Evolutionary conservation across 2,329 filamentous ascomycete species (phyloP).

Genomic region (Paraphoma chrysanthemicola): DNA sequence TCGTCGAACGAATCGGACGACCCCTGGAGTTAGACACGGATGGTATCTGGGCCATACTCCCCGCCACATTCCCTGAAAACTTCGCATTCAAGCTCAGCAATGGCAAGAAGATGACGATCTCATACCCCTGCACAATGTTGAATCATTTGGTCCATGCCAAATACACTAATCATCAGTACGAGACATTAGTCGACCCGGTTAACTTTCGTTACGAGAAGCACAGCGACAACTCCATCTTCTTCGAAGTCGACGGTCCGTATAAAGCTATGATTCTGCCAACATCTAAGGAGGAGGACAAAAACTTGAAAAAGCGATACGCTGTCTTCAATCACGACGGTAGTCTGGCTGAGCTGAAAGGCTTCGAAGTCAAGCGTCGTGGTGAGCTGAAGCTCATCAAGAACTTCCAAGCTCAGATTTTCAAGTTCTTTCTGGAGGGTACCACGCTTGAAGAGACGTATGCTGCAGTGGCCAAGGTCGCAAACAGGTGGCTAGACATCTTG

Average conservation of each 20-base stretch:
- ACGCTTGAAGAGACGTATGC: slow-evolving; percentile 88
- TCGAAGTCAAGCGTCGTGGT: slow-evolving; percentile 96
- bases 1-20: slow-evolving; percentile 91
- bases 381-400: slow-evolving; percentile 99
- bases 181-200: slow-evolving; percentile 79
- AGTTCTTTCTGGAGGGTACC: slow-evolving; percentile 93
- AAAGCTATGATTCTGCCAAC: slow-evolving; percentile 96
- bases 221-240: slow-evolving; percentile 99
- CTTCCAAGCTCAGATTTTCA: slow-evolving; percentile 99
- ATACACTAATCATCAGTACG: slow-evolving; percentile 98
- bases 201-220: slow-evolving; percentile 94
- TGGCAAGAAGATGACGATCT: slow-evolving; percentile 95
- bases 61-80: slow-evolving; percentile 94
- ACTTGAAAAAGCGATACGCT: slow-evolving; percentile 98
- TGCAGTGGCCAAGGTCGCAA: slow-evolving; percentile 92
- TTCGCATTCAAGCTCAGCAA: slow-evolving; percentile 93
- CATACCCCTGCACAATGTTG: slow-evolving; percentile 98
- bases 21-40: slow-evolving; percentile 96
- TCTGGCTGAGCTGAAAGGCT: slow-evolving; percentile 93
- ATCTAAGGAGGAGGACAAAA: slow-evolving; percentile 99
- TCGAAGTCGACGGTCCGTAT: slow-evolving; percentile 98
- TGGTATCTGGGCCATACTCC: slow-evolving; percentile 99
- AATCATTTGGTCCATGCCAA: slow-evolving; percentile 94
- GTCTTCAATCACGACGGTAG: slow-evolving; percentile 99
- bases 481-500: slow-evolving; percentile 95